Evolutionary conservation across 495 filamentous ascomycete species (phyloP).

Genomic region (Podospora tetraspora): DNA sequence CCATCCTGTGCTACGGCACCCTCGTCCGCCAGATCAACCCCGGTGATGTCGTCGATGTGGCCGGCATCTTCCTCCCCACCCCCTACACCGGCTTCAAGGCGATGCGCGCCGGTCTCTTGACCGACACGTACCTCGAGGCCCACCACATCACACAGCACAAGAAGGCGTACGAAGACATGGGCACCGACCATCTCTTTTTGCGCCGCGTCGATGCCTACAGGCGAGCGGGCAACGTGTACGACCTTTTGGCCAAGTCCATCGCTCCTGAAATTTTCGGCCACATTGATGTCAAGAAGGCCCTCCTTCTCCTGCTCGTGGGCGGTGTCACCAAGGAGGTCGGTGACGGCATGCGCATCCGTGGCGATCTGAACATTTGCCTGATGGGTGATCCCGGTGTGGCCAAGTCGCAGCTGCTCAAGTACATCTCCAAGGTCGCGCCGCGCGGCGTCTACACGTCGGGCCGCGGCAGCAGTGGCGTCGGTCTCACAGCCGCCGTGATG

Average conservation of each 20-base stretch:
- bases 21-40: constrained; percentile 82
- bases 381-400: constrained; percentile 99
- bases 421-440: constrained; percentile 96
- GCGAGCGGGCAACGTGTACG: constrained; percentile 84
- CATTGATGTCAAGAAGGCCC: constrained; percentile 94
- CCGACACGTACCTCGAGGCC: constrained; percentile 94
- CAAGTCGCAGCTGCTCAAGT: constrained; percentile 96
- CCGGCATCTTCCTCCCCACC: constrained; percentile 92
- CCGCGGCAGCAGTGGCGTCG: constrained; percentile 91
- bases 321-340: constrained; percentile 97
- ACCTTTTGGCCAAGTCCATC: constrained; percentile 89
- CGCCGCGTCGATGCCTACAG: constrained; percentile 76
- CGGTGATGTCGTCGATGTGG: constrained; percentile 88
- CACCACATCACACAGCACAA: constrained; percentile 94
- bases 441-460: constrained; percentile 97
- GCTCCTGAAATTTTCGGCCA: constrained; percentile 97
- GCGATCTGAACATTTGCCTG: constrained; percentile 96
- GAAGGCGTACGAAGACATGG: constrained; percentile 87
- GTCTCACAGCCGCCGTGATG: constrained; percentile 97
- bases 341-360: constrained; percentile 96
- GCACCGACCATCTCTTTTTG: constrained; percentile 65
- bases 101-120: constrained; percentile 87
- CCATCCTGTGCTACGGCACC: constrained; percentile 81
- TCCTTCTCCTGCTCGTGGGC: constrained; percentile 88
- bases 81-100: constrained; percentile 98